phyloP scores from a whole-genome alignment of 2,329 filamentous ascomycete genomes.

The Neoascochyta sp. region DNA sequence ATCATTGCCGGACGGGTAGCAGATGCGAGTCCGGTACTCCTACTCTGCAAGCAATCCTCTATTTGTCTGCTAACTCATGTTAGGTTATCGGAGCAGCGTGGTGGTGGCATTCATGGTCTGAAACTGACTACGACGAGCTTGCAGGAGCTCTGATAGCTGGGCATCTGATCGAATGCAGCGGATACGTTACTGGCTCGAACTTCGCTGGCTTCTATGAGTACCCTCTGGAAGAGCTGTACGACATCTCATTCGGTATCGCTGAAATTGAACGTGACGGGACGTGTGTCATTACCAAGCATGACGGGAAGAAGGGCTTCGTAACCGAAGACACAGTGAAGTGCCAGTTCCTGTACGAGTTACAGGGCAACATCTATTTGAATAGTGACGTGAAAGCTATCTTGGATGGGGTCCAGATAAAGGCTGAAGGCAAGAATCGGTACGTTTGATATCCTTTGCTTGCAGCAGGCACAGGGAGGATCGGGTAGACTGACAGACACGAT shows the following conservation, averaged over 20 bases:
- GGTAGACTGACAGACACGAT: neutral
- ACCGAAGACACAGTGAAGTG: slow-evolving; percentile 35
- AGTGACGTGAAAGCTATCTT: slow-evolving; percentile 45
- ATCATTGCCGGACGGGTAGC: slow-evolving; percentile 34
- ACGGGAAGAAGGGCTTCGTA: slow-evolving; percentile 39
- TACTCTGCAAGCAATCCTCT: neutral
- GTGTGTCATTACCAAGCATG: slow-evolving; percentile 50
- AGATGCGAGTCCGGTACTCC: slow-evolving; percentile 31
- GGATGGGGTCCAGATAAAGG: slow-evolving; percentile 30
- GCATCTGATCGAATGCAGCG: slow-evolving; percentile 45
- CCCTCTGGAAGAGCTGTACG: slow-evolving; percentile 41
- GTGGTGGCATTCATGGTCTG: slow-evolving; percentile 55
- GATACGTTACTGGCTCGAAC: slow-evolving; percentile 54
- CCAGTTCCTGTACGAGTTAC: slow-evolving; percentile 48
- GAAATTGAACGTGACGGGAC: slow-evolving; percentile 47
- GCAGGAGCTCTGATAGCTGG: slow-evolving; percentile 45
- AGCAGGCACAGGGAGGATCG: too few species aligned
- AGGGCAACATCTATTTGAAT: slow-evolving; percentile 46
- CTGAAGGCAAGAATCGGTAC: slow-evolving; percentile 34
- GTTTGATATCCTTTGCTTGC: too few species aligned
- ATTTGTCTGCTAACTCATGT: neutral
- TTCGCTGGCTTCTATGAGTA: slow-evolving; percentile 52
- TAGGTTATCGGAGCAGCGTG: slow-evolving; percentile 54
- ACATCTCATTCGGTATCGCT: slow-evolving; percentile 49
- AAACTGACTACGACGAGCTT: slow-evolving; percentile 48